A percentile compares a stretch with the other conserved stretches of the same genome.
phyloP scores from a whole-genome alignment of 2,329 filamentous ascomycete species.

The Kalaharituber pfeilii region DNA sequence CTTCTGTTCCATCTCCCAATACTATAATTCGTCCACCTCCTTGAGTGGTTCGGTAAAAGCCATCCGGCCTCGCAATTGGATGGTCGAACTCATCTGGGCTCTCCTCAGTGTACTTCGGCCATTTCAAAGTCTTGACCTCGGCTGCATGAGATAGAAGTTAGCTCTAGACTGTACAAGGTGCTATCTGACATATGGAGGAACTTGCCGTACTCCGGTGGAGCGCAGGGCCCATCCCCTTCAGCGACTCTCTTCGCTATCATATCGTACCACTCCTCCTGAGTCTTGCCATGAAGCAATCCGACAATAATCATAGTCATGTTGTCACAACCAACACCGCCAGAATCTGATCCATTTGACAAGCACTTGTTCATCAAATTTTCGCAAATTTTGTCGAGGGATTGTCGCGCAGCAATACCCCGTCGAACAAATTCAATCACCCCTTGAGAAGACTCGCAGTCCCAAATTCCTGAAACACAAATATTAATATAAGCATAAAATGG shows the following conservation, averaged over 20 bases:
- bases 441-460: slow-evolving; percentile 98
- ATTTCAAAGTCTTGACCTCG: slow-evolving; percentile 67
- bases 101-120: slow-evolving; percentile 68
- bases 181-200: slow-evolving; percentile 31
- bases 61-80: slow-evolving; percentile 15
- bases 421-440: slow-evolving; percentile 93
- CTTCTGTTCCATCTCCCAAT: slow-evolving; percentile 85
- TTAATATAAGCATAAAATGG: slow-evolving; percentile 10
- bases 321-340: slow-evolving; percentile 91
- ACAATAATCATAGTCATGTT: slow-evolving; percentile 98
- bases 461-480: slow-evolving; percentile 59
- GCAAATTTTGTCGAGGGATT: slow-evolving; percentile 85
- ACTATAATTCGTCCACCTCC: slow-evolving; percentile 68
- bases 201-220: slow-evolving; percentile 98
- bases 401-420: slow-evolving; percentile 88
- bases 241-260: slow-evolving; percentile 85
- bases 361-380: slow-evolving; percentile 99
- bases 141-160: slow-evolving; percentile 36
- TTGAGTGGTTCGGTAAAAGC: slow-evolving; percentile 8
- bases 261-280: slow-evolving; percentile 97
- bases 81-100: slow-evolving; percentile 43
- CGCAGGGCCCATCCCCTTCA: slow-evolving; percentile 92
- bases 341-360: slow-evolving; percentile 91
- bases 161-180: slow-evolving; percentile 29
- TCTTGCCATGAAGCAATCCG: slow-evolving; percentile 63